A percentile compares a stretch with the other conserved stretches of the same genome.
phyloP scores from a whole-genome alignment of 306 rosid genomes.

The Quercus aquifolioides region DNA sequence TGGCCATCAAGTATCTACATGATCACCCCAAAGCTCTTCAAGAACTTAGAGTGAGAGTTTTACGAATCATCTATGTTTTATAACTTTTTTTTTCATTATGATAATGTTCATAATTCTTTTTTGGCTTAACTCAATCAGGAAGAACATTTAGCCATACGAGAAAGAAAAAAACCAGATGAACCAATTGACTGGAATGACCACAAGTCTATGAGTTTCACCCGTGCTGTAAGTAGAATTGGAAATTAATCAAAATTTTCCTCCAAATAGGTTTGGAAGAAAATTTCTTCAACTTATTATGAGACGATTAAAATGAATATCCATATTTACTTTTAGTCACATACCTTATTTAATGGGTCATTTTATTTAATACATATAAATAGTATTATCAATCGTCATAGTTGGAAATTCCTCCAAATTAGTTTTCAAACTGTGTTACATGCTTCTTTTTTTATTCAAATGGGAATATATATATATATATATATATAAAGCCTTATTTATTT shows the following conservation, averaged over 20 bases:
- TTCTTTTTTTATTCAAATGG: too few relatives aligned
- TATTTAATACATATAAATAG: too few relatives aligned
- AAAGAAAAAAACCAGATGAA: conserved; percentile 44
- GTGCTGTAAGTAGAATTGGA: conserved; percentile 39
- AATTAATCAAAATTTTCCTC: not conserved
- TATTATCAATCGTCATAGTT: too few relatives aligned
- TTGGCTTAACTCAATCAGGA: conserved; percentile 31
- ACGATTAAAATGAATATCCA: too few relatives aligned
- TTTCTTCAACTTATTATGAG: too few relatives aligned
- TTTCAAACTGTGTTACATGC: too few relatives aligned
- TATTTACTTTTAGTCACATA: too few relatives aligned
- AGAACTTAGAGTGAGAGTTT: conserved; percentile 45
- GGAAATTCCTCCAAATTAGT: too few relatives aligned
- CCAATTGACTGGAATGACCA: conserved; percentile 58
- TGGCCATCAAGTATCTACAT: conserved; percentile 70
- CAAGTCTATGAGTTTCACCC: conserved; percentile 56
- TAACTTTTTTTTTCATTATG: not conserved
- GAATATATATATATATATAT: too few relatives aligned
- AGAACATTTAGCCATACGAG: conserved; percentile 62
- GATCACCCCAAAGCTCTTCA: conserved; percentile 67
- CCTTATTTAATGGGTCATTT: too few relatives aligned
- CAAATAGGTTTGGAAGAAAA: too few relatives aligned
- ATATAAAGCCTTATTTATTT: too few relatives aligned
- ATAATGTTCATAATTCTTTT: not conserved
- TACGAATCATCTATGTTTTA: not conserved